Evolutionary conservation across 2,329 filamentous ascomycete species (phyloP).

Genomic region (Plenodomus tracheiphilus): DNA sequence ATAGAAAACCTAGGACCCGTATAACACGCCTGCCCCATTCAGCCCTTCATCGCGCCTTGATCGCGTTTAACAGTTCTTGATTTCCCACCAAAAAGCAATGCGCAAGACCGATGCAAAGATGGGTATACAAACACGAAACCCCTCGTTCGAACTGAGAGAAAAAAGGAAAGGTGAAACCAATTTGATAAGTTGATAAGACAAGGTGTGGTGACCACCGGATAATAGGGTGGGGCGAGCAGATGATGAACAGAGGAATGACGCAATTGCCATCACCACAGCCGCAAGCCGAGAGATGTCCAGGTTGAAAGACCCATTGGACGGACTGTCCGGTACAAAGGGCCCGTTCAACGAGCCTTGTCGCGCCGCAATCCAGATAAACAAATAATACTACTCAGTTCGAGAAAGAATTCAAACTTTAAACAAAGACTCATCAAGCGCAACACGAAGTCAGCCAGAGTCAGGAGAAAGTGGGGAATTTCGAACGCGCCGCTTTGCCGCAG

Average conservation of each 20-base stretch:
- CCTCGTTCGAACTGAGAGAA: constrained; percentile 19
- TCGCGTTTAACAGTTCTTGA: neutral
- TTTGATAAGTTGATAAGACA: constrained; percentile 5
- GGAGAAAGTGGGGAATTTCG: neutral
- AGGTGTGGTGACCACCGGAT: no score
- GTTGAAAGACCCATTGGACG: no score
- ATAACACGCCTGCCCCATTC: no score
- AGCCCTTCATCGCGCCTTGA: neutral
- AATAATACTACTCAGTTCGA: neutral
- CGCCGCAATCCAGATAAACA: no score
- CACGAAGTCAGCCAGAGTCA: neutral
- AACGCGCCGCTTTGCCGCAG: neutral
- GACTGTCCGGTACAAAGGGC: no score
- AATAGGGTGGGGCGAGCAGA: no score
- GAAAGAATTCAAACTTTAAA: neutral
- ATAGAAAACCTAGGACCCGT: no score
- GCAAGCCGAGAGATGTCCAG: no score
- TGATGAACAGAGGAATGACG: no score
- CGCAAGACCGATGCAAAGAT: constrained; percentile 22
- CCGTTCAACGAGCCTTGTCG: no score
- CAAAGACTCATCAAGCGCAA: neutral
- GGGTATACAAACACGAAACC: constrained; percentile 41
- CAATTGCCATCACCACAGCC: no score
- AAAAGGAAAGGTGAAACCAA: neutral
- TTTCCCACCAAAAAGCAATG: constrained; percentile 1